These are phyloP conservation scores for Claviceps sorghi DNA, from an alignment of 2,329 filamentous ascomycete genomes.

Conservation along the genomic window DNA sequence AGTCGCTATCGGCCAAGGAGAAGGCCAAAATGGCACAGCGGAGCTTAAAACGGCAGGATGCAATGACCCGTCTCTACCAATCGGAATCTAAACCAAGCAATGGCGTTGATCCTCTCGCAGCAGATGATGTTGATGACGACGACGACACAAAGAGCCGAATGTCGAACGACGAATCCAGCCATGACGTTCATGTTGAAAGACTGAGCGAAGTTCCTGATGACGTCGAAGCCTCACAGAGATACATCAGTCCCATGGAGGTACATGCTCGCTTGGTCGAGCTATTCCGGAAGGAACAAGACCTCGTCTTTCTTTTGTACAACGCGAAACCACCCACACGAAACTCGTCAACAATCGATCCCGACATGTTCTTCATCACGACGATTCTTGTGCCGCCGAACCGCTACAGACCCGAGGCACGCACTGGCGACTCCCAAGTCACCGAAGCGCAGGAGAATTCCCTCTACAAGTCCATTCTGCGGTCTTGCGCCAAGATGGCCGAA, in stretches of 20 bases:
- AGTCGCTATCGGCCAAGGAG: conserved; percentile 59
- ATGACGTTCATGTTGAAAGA: conserved; percentile 34
- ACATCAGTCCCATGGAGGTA: conserved; percentile 72
- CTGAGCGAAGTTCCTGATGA: not conserved
- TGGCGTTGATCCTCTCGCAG: conserved; percentile 35
- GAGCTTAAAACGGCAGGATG: conserved; percentile 53
- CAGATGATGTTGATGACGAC: conserved; percentile 36
- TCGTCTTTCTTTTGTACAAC: conserved; percentile 74
- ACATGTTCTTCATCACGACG: conserved; percentile 89
- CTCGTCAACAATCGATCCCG: conserved; percentile 45
- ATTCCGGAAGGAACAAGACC: conserved; percentile 75
- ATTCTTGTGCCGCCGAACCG: conserved; percentile 85
- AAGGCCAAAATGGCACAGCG: conserved; percentile 60
- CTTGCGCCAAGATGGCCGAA: conserved; percentile 57
- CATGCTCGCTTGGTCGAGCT: conserved; percentile 62
- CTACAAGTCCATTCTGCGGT: conserved; percentile 71
- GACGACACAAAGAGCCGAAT: conserved; percentile 24
- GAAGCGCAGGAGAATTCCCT: conserved; percentile 80
- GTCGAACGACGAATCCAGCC: conserved; percentile 23
- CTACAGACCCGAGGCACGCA: conserved; percentile 74
- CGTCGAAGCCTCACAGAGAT: conserved; percentile 41
- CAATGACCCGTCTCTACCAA: conserved; percentile 36
- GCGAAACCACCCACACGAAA: conserved; percentile 50
- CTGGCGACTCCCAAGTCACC: conserved; percentile 65
- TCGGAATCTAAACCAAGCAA: conserved; percentile 18